Evolutionary conservation across 441 rosid species (phyloP).

Genomic region (Gossypium gossypioides): DNA sequence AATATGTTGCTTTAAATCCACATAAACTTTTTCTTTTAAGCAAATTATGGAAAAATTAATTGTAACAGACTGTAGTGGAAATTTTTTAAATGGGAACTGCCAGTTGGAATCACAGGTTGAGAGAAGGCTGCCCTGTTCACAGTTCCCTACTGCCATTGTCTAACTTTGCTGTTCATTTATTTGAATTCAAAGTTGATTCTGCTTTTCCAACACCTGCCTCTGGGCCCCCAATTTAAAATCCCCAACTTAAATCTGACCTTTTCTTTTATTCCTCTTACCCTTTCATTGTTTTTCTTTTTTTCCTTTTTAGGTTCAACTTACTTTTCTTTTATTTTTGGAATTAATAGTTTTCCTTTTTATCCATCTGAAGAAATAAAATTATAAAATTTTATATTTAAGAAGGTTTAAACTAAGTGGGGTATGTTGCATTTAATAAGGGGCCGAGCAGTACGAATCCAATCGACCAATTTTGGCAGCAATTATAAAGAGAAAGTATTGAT

Average conservation of each 20-base stretch:
- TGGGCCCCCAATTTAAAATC: neutral
- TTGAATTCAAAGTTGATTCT: slow-evolving; percentile 3
- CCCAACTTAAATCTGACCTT: neutral
- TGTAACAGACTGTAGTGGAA: neutral
- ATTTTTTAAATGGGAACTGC: neutral
- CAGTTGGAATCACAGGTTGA: neutral
- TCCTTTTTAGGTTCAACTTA: neutral
- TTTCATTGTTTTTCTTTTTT: neutral
- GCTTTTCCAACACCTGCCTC: neutral
- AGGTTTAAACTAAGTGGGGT: too few species aligned
- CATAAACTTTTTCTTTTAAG: neutral
- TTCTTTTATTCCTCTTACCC: neutral
- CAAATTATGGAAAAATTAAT: neutral
- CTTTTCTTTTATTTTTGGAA: too few species aligned
- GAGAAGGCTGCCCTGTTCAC: neutral
- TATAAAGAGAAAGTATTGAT: too few species aligned
- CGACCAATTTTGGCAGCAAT: too few species aligned
- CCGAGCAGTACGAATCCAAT: too few species aligned
- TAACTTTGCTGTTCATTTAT: neutral
- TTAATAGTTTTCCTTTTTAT: too few species aligned
- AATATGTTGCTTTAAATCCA: neutral
- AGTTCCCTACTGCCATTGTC: neutral
- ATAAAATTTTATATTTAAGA: too few species aligned
- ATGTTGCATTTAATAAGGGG: too few species aligned
- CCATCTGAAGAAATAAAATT: too few species aligned